phyloP scores from a whole-genome alignment of 179 eudicot species.

The Patellifolia procumbens region DNA sequence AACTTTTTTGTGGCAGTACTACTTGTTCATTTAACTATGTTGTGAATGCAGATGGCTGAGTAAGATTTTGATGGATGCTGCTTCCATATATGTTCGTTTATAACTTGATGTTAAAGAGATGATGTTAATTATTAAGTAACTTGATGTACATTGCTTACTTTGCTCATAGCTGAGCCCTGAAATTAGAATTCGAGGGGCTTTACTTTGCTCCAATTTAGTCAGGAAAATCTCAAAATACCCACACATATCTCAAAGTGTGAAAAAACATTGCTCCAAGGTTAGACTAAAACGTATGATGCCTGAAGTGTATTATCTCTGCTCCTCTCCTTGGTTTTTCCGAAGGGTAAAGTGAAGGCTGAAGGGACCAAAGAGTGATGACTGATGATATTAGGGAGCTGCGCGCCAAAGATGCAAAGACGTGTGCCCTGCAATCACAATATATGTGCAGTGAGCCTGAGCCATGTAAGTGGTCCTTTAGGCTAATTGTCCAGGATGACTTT shows the following conservation, averaged over 20 bases:
- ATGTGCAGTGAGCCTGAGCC: neutral
- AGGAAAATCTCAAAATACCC: neutral
- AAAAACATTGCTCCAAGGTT: too few relatives aligned
- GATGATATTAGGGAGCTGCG: neutral
- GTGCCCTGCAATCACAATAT: neutral
- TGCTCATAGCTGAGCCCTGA: neutral
- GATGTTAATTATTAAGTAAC: neutral
- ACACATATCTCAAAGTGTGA: neutral
- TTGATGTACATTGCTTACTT: too few relatives aligned
- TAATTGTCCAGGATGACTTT: neutral
- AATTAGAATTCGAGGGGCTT: neutral
- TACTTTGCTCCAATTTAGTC: neutral
- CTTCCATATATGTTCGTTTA: neutral
- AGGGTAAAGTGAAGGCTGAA: neutral
- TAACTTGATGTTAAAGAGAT: neutral
- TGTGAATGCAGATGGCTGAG: constrained; percentile 16
- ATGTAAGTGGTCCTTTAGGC: neutral
- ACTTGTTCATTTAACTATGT: too few relatives aligned
- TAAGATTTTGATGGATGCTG: neutral
- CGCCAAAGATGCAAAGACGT: neutral
- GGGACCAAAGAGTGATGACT: neutral
- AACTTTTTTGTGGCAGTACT: too few relatives aligned
- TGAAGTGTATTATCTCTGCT: too few relatives aligned
- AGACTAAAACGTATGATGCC: too few relatives aligned
- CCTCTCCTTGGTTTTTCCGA: too few relatives aligned